A percentile compares a stretch with the other conserved stretches of the same genome.
Evolutionary conservation across 495 filamentous ascomycete species (phyloP).

Genomic region (Tuber aestivum): DNA sequence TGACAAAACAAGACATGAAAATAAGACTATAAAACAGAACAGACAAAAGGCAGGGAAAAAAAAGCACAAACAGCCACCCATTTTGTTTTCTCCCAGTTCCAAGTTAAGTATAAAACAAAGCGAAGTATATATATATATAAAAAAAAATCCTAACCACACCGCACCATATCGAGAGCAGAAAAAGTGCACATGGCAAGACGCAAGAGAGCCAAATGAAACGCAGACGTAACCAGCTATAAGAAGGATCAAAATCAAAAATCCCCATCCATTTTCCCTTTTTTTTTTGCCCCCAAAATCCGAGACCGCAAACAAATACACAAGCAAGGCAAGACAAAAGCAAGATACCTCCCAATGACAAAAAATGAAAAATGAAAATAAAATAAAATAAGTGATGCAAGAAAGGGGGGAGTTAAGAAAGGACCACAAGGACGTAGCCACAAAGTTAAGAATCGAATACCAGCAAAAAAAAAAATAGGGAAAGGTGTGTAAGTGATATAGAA

Average conservation of each 20-base stretch:
- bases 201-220: background rate
- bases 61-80: slow-evolving; percentile 37
- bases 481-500: background rate
- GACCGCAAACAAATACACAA: background rate
- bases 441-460: background rate
- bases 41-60: slow-evolving; percentile 24
- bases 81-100: slow-evolving; percentile 14
- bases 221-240: background rate
- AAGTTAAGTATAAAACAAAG: background rate
- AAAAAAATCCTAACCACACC: background rate
- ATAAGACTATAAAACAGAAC: slow-evolving; percentile 18
- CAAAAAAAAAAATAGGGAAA: background rate
- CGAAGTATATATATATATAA: background rate
- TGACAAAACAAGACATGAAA: slow-evolving; percentile 1
- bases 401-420: slow-evolving; percentile 14
- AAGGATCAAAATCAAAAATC: background rate
- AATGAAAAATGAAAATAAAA: slow-evolving; percentile 18
- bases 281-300: background rate
- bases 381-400: slow-evolving; percentile 11
- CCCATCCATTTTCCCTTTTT: background rate
- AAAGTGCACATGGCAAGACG: background rate
- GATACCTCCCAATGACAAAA: slow-evolving; percentile 14
- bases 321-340: slow-evolving; percentile 10
- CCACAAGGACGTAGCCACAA: background rate
- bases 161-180: background rate